phyloP scores from a whole-genome alignment of 495 filamentous ascomycete genomes.

The Tuber umbilicatum region DNA sequence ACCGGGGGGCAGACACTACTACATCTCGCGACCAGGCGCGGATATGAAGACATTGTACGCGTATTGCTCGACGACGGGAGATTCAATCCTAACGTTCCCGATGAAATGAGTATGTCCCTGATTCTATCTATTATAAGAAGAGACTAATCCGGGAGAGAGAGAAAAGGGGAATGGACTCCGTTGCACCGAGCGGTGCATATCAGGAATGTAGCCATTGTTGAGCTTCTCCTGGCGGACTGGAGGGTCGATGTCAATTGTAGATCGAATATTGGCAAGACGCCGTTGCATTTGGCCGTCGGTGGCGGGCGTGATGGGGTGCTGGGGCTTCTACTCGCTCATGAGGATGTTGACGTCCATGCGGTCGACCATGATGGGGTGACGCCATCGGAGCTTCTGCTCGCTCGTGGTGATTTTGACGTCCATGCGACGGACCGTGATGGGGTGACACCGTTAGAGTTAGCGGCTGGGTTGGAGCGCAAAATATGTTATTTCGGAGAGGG shows the following conservation, averaged over 20 bases:
- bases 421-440: neutral
- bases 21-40: neutral
- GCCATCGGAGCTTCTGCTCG: neutral
- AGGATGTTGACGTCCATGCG: neutral
- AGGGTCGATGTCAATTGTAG: neutral
- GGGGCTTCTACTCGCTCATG: neutral
- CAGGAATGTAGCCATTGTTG: neutral
- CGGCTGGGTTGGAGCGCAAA: neutral
- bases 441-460: neutral
- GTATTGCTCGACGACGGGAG: neutral
- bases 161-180: neutral
- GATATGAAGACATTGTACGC: neutral
- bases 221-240: neutral
- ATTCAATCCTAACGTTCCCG: neutral
- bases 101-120: neutral
- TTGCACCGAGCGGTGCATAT: neutral
- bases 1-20: neutral
- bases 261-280: constrained; percentile 2
- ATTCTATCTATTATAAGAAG: neutral
- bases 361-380: neutral
- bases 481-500: neutral
- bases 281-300: constrained; percentile 11
- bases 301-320: neutral
- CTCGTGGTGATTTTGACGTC: neutral
- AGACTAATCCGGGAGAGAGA: neutral